phyloP scores from a whole-genome alignment of 345 rosid species.

The Hirschfeldia incana region DNA sequence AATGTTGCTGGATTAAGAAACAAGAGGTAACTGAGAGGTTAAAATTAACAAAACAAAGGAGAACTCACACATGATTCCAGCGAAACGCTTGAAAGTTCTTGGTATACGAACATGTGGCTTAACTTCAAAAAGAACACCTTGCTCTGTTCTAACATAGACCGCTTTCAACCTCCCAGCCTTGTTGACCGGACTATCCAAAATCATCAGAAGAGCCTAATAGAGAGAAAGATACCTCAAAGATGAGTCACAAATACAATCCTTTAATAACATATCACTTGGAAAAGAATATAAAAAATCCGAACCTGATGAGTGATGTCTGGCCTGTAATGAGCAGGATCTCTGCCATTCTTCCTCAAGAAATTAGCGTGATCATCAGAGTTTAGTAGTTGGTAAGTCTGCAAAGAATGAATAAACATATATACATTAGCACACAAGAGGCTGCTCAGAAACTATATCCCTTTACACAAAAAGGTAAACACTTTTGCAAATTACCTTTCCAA shows the following conservation, averaged over 20 bases:
- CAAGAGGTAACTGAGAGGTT: neutral
- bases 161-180: slow-evolving; percentile 86
- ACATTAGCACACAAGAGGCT: neutral
- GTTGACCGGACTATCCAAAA: slow-evolving; percentile 81
- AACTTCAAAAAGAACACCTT: slow-evolving; percentile 86
- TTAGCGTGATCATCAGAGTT: slow-evolving; percentile 87
- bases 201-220: slow-evolving; percentile 68
- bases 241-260: neutral
- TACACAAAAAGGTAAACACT: neutral
- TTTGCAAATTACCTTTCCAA: slow-evolving; percentile 66
- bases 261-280: neutral
- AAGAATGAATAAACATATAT: slow-evolving; percentile 5
- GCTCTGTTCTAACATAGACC: slow-evolving; percentile 76
- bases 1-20: slow-evolving; percentile 12
- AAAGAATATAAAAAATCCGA: neutral
- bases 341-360: slow-evolving; percentile 69
- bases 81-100: slow-evolving; percentile 77
- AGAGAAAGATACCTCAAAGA: neutral
- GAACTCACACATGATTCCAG: slow-evolving; percentile 83
- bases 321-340: slow-evolving; percentile 77
- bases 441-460: neutral
- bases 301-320: slow-evolving; percentile 92
- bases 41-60: neutral
- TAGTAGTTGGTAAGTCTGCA: slow-evolving; percentile 78
- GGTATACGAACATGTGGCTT: slow-evolving; percentile 88